A percentile compares a stretch with the other conserved stretches of the same genome.
phyloP scores from a whole-genome alignment of 208 protist species.

The Leishmania lainsoni region DNA sequence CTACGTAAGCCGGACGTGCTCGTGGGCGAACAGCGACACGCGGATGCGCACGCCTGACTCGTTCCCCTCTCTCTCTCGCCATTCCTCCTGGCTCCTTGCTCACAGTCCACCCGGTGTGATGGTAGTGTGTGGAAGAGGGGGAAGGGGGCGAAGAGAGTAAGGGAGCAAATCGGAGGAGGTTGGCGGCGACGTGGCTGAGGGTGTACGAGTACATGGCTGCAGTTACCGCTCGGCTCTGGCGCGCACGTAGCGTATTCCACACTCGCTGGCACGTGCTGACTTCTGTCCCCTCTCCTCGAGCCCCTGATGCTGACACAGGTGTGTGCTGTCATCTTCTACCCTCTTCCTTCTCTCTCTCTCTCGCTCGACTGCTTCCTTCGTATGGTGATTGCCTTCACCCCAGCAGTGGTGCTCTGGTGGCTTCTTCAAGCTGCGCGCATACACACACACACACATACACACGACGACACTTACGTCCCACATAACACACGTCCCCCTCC shows the following conservation, averaged over 20 bases:
- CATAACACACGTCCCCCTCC: not conserved
- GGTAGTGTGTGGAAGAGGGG: too few species aligned
- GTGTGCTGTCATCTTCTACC: not conserved
- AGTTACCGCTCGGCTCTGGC: not conserved
- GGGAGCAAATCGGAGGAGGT: not conserved
- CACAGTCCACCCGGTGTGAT: not conserved
- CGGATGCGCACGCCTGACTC: not conserved
- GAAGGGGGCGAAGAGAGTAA: not conserved
- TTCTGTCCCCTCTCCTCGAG: not conserved
- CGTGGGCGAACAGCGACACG: not conserved
- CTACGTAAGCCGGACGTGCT: not conserved
- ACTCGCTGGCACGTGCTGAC: not conserved
- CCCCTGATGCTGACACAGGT: too few species aligned
- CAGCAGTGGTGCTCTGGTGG: not conserved
- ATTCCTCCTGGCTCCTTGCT: not conserved
- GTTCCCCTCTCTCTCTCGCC: not conserved
- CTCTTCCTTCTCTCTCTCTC: not conserved
- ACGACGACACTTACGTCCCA: not conserved
- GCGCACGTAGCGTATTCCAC: not conserved
- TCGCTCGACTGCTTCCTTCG: not conserved
- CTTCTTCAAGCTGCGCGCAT: slow-evolving; percentile 10
- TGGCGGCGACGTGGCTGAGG: not conserved
- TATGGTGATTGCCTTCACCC: not conserved
- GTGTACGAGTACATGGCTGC: not conserved
- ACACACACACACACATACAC: not conserved